Evolutionary conservation across 164 flowering plant genomes (phyloP), one percentile per base, ranked within the genome.

Genomic region (Tetrastigma voinierianum): DNA sequence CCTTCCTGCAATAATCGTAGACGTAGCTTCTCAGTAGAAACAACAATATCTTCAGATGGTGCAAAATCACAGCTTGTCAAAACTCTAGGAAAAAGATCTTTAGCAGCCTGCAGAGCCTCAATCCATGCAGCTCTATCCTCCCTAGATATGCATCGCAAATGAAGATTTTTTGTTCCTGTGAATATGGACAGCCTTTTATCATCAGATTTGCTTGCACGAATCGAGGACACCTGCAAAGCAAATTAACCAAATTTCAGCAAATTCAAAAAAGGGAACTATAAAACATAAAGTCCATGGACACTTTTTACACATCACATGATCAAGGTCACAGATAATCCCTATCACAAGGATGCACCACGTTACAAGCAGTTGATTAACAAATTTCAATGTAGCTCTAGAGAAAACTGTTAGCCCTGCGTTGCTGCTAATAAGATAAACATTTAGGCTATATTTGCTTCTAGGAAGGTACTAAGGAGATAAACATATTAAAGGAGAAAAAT

Each of bases 161-260:
- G 99, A 77, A 92, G 98, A 62, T 96, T 92, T 70, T 95, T 95
- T 44, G 99, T 92, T 66, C 99, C 99, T 1, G 95, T 84, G 74
- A 88, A 95, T 72, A 95, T 88, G 58, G 90, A 88, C 61, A 95
- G 88, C 73, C 99, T 84, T 75, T 85, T 92, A 68, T 95, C 99
- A 75, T 92, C 99, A 14, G 99, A 95, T 77, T 88, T 92, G 84
- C 98, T 95, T 16, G 87, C 90, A 66, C 95, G 94, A 73, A 95
- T 80, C 40, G 99, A 92, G 68, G 99, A 95, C 53, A 95, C 99
- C 99, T 95, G 82, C 52, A 62, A 62, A 55, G 43, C 61, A 78
- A 17, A 66, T 40, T 47, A 48, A 40, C 53, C 48, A 72, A 76
- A 68, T 8, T 67, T 60, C 58, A 65, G 56, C 46, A 15, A 56